Base-by-base conservation (phyloP, 768 basidiomycete genomes). In the Cyathus striatus region DNA sequence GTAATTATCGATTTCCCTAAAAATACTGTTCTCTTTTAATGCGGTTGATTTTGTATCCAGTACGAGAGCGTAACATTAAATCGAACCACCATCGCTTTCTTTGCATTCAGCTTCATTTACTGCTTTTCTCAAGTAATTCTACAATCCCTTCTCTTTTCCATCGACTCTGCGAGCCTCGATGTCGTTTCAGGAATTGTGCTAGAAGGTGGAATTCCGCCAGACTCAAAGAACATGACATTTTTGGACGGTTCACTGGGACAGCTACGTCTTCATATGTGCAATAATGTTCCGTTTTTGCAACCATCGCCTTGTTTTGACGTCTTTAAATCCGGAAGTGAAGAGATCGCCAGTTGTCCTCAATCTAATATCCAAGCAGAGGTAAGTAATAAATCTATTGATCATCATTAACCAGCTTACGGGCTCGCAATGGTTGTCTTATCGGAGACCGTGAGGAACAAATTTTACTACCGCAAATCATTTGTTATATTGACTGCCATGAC, bases 91-190 rank as follows among this genome's bases (percentile, higher is more conserved):
- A 55, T 64, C 23, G 55, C 67, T 0, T 81, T 79, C 60, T 74
- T 80, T 51, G 45, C 76, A 18, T 68, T 78, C 47, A 69, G 66
- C 27, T 62, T 78, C 43, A 14, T 76, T 36, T 69, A 74, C 49
- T 79, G 75, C 51, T 66, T 78, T 38, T 58, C 69, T 7, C 78
- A 79, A 45, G 78, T 73, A 44, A 57, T 73, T 42, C 57, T 79
- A 25, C 76, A 76, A 51, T 68, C 75, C 1, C 56, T 75, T 14
- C 63, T 79, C 9, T 74, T 64, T 53, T 62, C 61, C 17, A 46
- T 73, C 51, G 78, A 81, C 49, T 50, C 63, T 5, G 54, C 66
- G 21, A 72, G 70, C 48, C 52, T 55, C 40, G 44, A 50, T 2
- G 49, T 78, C 23, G 56, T 73, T 10, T 51, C 59, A 18, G 50